Evolutionary conservation across 495 filamentous ascomycete genomes (phyloP), one percentile per base, ranked within the genome.

Genomic region (Penicillium subrubescens): DNA sequence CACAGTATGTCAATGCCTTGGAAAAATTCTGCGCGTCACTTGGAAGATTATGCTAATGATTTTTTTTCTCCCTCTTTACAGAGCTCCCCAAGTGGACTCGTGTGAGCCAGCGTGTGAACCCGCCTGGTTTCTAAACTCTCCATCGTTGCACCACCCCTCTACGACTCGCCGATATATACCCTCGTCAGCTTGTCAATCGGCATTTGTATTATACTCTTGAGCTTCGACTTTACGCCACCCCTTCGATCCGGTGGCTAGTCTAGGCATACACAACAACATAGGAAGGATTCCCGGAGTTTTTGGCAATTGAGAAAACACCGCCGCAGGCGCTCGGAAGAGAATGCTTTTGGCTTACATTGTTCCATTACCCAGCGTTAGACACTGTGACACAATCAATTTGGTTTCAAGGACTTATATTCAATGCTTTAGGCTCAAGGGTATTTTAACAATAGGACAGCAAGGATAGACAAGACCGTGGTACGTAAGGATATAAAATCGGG

Each of bases 81-180:
- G 93, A 95, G 75, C 77, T 97, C 51, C 94, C 94, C 48, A 97
- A 97, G 80, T 97, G 94, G 94, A 97, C 94, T 61, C 86, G 94
- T 82, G 89, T 97, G 56, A 93, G 90, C 61, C 94, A 97, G 78
- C 83, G 94, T 76, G 69, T 97, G 68, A 97, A 97, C 79, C 94
- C 94, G 54, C 94, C 94, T 54, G 94, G 94, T 71, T 97, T 94
- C 76, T 97, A 88, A 87, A 63, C 25, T 8, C 63, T 44, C 39
- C 53, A 57, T 52, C 27, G 34, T 43, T 34, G 34, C 50, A 34
- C 52, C 35, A 44, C 61, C 57, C 62, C 56, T 31, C 53, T 48
- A 59, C 56, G 55, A 61, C 51, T 60, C 58, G 61, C 52, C 67
- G 64, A 54, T 43, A 44, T 25, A 63, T 51, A 27, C 46, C 39